Evolutionary conservation across 2,329 filamentous ascomycete species (phyloP), one percentile per base, ranked within the genome.

Genomic region (Colletotrichum sp.): DNA sequence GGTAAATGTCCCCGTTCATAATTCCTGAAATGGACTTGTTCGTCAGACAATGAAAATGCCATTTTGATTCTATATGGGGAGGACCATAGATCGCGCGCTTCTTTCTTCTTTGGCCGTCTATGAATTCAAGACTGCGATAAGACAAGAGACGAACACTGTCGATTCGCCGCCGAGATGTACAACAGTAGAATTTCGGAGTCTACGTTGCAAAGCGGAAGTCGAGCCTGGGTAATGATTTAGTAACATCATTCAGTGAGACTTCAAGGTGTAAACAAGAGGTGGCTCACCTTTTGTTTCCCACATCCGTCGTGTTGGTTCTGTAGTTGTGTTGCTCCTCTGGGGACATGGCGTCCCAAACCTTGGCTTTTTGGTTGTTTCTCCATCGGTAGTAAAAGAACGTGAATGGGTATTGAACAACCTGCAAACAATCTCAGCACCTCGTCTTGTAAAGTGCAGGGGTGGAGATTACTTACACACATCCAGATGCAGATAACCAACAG

Each of bases 281-380:
- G 66, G 26, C 79, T 78, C 57, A 82, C 86, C 85, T 85, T 80
- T 86, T 88, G 65, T 88, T 88, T 8, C 87, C 87, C 65, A 86
- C 78, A 71, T 89, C 86, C 3, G 81, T 85, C 0, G 87, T 88
- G 1, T 84, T 88, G n/a, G 80, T 83, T 8, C 87, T 80, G 77
- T 89, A 89, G 1, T 82, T 72, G 10, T 84, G 81, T 66, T 86
- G 86, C 77, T 88, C 82, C 69, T 87, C 85, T 2, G 81, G 79
- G 6, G 82, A 84, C 82, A 86, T 83, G 3, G 80, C 79, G 52
- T 85, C 83, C 85, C 85, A 87, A 66, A 78, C 82, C 76, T 82
- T 83, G 24, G 83, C 83, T 68, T 85, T 85, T 39, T 79, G 79
- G 13, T 79, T 80, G 72, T 87, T 87, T 32, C 84, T 81, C 81